Percentiles rank a stretch among this genome's conserved stretches.
phyloP scores from a whole-genome alignment of 257 asterid genomes.

The Oldenlandia corymbosa region DNA sequence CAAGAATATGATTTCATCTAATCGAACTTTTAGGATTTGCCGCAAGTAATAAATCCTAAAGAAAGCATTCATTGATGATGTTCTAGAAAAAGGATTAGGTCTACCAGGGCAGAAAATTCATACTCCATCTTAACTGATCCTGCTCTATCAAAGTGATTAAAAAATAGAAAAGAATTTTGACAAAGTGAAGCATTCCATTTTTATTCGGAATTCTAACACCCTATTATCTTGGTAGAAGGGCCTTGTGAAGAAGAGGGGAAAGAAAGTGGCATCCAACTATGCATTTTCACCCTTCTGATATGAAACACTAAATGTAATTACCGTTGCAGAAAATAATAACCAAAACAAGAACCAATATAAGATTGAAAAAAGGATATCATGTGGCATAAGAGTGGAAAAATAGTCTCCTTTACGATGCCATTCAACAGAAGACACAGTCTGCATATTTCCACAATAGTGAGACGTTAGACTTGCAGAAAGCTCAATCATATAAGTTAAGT shows the following conservation, averaged over 20 bases:
- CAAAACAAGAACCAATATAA: not conserved
- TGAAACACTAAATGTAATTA: not conserved
- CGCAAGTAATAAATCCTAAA: not conserved
- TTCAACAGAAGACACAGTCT: conserved; percentile 83
- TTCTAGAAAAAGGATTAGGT: not conserved
- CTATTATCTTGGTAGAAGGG: not conserved
- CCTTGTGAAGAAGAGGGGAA: not conserved
- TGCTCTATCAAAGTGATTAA: too few relatives aligned
- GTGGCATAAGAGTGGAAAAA: conserved; percentile 78
- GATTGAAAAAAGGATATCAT: conserved; percentile 78
- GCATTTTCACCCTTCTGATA: not conserved
- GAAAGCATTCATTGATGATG: not conserved
- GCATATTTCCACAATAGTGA: conserved; percentile 30
- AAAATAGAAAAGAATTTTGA: not conserved
- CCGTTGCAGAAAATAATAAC: conserved; percentile 3
- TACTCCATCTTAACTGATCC: not conserved
- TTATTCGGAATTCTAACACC: not conserved
- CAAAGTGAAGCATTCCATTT: not conserved
- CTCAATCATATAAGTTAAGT: not conserved
- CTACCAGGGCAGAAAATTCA: not conserved
- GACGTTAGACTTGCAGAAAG: conserved; percentile 10
- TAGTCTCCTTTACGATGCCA: conserved; percentile 99
- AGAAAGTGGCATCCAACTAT: not conserved
- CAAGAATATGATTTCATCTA: too few relatives aligned
- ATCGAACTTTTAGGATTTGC: not conserved